Base-by-base conservation (phyloP, 176 grass and related monocot species). In the Dendrocalamus sinicus region DNA sequence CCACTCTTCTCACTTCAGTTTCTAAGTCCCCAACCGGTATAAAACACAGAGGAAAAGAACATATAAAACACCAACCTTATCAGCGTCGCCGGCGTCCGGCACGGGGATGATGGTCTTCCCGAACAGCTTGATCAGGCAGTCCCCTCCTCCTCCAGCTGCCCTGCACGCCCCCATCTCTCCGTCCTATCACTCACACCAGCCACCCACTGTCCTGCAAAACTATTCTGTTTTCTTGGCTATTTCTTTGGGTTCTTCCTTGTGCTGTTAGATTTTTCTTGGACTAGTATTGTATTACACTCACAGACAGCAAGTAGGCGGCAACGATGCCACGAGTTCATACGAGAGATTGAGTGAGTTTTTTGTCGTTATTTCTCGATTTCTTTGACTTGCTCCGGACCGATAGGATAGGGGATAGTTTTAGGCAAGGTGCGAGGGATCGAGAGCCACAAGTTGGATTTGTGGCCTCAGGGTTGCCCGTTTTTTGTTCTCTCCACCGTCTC, bases 361-460 rank as follows among this genome's bases (percentile, higher is more conserved):
- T 74, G 6, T 12, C 11, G 73, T n/a, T 58, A 12, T 26, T 10
- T 1, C 19, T 28, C 32, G 66, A 55, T 58, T 66, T 48, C 45
- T 26, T 59, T 50, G 71, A 22, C 15, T 66, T 62, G 68, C 45
- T 62, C 28, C 17, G 40, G 20, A 9, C 61, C 14, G 76, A 87
- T 73, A 83, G 62, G 66, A 86, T 6, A 32, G 68, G 76, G 81
- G 81, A 44, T 83, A 75, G 84, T 78, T 89, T 92, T 87, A 43
- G 89, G 78, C 88, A 76, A 7, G 52, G 59, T 8, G 75, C 16
- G 51, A 50, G 83, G 24, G 75, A 53, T 63, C 76, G 78, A 92
- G 91, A 97, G 94, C 94, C 94, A 94, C 91, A 92, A 94, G 91
- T 75, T 94, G 50, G 67, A 76, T 89, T 86, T 93, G 91, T 96